Percentiles rank a stretch among this genome's conserved stretches.
phyloP scores from a whole-genome alignment of 352 stramenopile species.

The Pythium phragmitis region DNA sequence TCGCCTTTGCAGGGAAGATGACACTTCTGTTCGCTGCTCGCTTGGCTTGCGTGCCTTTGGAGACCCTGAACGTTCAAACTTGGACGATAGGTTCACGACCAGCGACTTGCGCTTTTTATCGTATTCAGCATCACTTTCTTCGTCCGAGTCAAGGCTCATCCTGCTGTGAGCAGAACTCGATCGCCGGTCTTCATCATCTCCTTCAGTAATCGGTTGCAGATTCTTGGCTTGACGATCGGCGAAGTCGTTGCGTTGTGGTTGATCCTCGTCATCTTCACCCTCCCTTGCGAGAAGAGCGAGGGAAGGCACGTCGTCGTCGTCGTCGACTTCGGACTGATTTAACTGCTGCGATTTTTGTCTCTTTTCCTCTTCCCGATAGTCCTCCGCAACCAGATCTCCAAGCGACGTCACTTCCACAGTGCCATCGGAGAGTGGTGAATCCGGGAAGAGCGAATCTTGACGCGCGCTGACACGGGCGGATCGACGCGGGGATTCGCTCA shows the following conservation, averaged over 20 bases:
- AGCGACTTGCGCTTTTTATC: constrained; percentile 49
- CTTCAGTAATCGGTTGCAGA: constrained; percentile 66
- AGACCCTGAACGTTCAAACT: constrained; percentile 54
- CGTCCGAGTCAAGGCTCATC: constrained; percentile 71
- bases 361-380: constrained; percentile 19
- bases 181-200: constrained; percentile 46
- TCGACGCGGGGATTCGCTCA: constrained; percentile 19
- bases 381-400: constrained; percentile 55
- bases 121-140: constrained; percentile 63
- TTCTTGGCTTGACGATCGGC: constrained; percentile 21
- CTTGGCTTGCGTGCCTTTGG: constrained; percentile 15
- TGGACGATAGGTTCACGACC: constrained; percentile 67
- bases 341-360: not conserved
- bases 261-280: constrained; percentile 22
- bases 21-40: not conserved
- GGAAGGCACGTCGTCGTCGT: constrained; percentile 13
- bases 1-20: not conserved
- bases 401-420: constrained; percentile 67
- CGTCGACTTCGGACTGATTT: constrained; percentile 15
- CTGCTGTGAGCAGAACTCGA: constrained; percentile 55
- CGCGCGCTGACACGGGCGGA: constrained; percentile 16
- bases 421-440: constrained; percentile 37
- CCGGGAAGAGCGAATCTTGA: constrained; percentile 29
- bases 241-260: constrained; percentile 4
- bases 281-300: constrained; percentile 30